Evolutionary conservation across 2,329 filamentous ascomycete genomes (phyloP).

Genomic region (Cytospora schulzeri): DNA sequence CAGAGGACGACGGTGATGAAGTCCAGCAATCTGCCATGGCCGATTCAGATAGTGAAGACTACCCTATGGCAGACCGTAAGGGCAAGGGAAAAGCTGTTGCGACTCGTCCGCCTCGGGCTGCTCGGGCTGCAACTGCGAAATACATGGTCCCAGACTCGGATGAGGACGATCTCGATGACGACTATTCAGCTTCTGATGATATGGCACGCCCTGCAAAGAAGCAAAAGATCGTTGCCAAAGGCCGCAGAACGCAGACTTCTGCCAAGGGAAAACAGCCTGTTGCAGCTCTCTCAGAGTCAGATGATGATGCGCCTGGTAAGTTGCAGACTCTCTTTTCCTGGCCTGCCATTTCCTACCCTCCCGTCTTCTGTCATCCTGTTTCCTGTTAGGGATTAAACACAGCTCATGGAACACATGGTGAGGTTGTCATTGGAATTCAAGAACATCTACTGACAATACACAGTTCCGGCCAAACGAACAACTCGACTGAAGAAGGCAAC

Average conservation of each 20-base stretch:
- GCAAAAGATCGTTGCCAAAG: slow-evolving; percentile 18
- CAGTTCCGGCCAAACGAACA: slow-evolving; percentile 2
- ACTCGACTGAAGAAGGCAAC: not conserved
- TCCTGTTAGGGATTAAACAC: not conserved
- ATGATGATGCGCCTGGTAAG: slow-evolving; percentile 22
- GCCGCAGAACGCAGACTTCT: slow-evolving; percentile 7
- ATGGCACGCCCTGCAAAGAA: slow-evolving; percentile 21
- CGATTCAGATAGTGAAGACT: slow-evolving; percentile 18
- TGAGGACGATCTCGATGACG: slow-evolving; percentile 33
- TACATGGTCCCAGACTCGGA: slow-evolving; percentile 14
- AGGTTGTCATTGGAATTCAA: not conserved
- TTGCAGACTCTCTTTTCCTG: not conserved
- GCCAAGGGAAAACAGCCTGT: slow-evolving; percentile 14
- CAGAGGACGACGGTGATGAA: slow-evolving; percentile 30
- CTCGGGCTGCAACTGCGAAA: slow-evolving; percentile 10
- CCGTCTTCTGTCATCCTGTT: too few relatives aligned
- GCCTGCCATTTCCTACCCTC: not conserved
- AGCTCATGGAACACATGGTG: not conserved
- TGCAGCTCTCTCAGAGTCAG: not conserved
- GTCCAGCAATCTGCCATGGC: slow-evolving; percentile 11
- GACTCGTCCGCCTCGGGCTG: not conserved
- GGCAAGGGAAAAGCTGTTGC: slow-evolving; percentile 27
- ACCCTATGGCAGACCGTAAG: slow-evolving; percentile 14
- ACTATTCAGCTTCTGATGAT: slow-evolving; percentile 21
- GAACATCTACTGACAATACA: not conserved